phyloP scores from a whole-genome alignment of 192 early-diverging fungal genomes.

The Rhizophagus clarus region DNA sequence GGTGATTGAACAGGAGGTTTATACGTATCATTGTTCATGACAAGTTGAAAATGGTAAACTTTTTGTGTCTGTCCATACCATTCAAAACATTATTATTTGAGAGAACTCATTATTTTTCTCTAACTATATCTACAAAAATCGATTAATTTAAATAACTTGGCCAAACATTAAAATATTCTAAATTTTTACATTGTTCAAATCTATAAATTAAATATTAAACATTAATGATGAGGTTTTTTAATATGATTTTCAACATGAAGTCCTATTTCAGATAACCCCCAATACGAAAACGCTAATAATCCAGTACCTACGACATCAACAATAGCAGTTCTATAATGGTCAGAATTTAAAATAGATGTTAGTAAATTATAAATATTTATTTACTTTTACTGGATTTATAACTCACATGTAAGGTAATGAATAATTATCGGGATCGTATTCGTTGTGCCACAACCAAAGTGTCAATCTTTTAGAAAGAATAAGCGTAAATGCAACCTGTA shows the following conservation, averaged over 20 bases:
- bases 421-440: conserved; percentile 81
- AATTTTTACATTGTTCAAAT: not conserved
- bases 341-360: conserved; percentile 9
- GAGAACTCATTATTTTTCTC: not conserved
- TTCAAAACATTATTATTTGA: not conserved
- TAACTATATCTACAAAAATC: no score
- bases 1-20: conserved; percentile 28
- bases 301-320: conserved; percentile 72
- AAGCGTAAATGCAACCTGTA: conserved; percentile 56
- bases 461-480: conserved; percentile 60
- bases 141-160: not conserved
- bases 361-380: conserved; percentile 21
- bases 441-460: conserved; percentile 60
- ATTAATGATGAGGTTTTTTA: not conserved
- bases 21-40: not conserved
- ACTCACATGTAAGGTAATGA: conserved; percentile 62
- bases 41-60: no score
- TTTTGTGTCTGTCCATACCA: no score
- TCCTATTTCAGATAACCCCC: not conserved
- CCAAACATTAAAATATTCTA: not conserved
- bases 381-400: no score
- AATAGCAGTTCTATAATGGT: conserved; percentile 60
- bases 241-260: not conserved
- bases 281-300: conserved; percentile 50
- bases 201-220: not conserved